Base-by-base conservation (phyloP, 163 green algal species). In the Chloroidium sp. region DNA sequence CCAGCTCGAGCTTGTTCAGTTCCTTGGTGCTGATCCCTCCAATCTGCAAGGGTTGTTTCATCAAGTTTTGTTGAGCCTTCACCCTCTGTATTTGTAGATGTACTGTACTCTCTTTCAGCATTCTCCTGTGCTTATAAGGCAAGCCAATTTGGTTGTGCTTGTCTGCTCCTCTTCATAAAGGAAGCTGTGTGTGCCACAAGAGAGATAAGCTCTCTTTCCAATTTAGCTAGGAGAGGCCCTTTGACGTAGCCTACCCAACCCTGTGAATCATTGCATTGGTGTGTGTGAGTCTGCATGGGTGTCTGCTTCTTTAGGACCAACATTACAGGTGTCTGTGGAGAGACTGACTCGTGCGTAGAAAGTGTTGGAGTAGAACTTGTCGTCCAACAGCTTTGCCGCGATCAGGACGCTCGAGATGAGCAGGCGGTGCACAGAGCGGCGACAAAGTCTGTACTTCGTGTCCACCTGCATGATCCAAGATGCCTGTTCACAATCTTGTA, bases 381-480 rank as follows among this genome's bases (percentile, higher is more conserved):
- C 92, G 84, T 96, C 92, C 13, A 91, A 85, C 64, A 96, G 92
- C 85, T 96, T 96, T 78, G 89, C 89, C 61, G 92, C 91, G 3
- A 93, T 62, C 84, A 96, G 84, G 62, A 94, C 79, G 77, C 84
- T 83, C 58, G 86, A 91, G 57, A 95, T 78, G 68, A 96, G 61
- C 60, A 96, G 82, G 1, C 92, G 88, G 79, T 96, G 92, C 36
- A 94, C 86, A 82, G 91, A 95, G n/a, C 91, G 84, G 6, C 79
- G 80, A 2, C 83, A 90, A 10, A 92, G 84, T 62, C 78, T 77
- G 77, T 91, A 79, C 62, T 36, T 36, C 36, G 36, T 36, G 36
- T 36, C 36, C 36, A 36, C 36, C 36, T 36, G 36, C 36, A 36
- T 36, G 36, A 36, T 36, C 36, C 36, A 36, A 36, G 36, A 36